Percentiles rank a stretch among this genome's conserved stretches.
Evolutionary conservation across 164 flowering plant genomes (phyloP).

Genomic region (Akebia trifoliata): DNA sequence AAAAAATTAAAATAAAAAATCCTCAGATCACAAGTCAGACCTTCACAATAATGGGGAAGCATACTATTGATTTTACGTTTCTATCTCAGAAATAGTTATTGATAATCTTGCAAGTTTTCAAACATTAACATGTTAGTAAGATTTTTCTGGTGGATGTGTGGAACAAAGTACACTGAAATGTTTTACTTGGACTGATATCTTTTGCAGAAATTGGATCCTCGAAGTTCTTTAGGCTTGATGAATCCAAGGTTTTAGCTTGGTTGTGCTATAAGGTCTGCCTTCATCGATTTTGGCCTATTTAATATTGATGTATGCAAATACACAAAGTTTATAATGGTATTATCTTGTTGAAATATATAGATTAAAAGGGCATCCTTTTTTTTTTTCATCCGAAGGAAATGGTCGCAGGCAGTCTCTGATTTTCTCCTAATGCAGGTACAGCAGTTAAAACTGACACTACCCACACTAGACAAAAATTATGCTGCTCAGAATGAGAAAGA

Average conservation of each 20-base stretch:
- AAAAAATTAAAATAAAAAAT: too few species aligned
- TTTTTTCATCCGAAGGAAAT: background rate
- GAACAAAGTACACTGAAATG: background rate
- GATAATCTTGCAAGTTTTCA: background rate
- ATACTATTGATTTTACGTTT: background rate
- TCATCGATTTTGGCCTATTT: slow-evolving; percentile 3
- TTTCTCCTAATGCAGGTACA: slow-evolving; percentile 42
- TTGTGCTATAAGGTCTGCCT: slow-evolving; percentile 60
- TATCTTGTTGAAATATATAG: background rate
- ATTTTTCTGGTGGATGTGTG: background rate
- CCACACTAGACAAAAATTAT: slow-evolving; percentile 63
- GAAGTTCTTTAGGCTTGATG: slow-evolving; percentile 85
- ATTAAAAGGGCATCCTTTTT: background rate
- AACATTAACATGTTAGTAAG: background rate
- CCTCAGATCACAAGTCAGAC: background rate
- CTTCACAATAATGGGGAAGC: background rate
- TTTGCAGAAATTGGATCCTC: slow-evolving; percentile 67
- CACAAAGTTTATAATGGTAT: background rate
- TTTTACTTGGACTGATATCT: background rate
- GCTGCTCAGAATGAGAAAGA: slow-evolving; percentile 62
- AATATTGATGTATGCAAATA: background rate
- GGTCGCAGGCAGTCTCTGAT: background rate
- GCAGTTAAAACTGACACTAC: slow-evolving; percentile 42
- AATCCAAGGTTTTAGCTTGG: slow-evolving; percentile 77
- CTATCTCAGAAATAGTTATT: background rate